These are phyloP conservation scores for Acacia confusa DNA, from an alignment of 306 rosid genomes.

Conservation along the genomic window DNA sequence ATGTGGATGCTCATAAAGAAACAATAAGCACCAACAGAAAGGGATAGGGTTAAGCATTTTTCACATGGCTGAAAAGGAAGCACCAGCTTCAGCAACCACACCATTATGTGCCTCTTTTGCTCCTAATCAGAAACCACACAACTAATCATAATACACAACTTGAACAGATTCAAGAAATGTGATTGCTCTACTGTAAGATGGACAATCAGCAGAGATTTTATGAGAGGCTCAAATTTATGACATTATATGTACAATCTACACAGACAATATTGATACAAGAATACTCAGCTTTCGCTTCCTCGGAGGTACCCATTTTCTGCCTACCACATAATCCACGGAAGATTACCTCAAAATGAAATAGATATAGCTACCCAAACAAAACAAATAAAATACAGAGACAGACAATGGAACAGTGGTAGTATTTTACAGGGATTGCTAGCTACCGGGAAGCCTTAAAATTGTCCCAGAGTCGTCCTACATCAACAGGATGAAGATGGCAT, in stretches of 20 bases:
- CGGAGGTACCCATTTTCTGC: constrained; percentile 24
- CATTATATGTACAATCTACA: constrained; percentile 35
- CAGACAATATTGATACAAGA: constrained; percentile 26
- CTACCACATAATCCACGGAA: constrained; percentile 20
- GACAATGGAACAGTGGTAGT: constrained; percentile 26
- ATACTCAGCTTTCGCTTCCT: constrained; percentile 25
- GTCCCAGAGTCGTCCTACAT: constrained; percentile 50
- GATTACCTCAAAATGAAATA: constrained; percentile 38
- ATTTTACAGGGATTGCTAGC: constrained; percentile 54
- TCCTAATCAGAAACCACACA: constrained; percentile 19
- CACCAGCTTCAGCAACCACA: neutral
- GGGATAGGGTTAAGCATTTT: constrained; percentile 27
- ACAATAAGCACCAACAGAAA: constrained; percentile 17
- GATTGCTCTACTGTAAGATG: neutral
- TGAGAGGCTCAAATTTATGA: constrained; percentile 33
- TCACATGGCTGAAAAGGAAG: constrained; percentile 40
- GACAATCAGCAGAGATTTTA: constrained; percentile 23
- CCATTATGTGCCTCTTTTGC: neutral
- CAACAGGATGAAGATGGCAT: neutral
- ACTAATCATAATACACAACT: neutral
- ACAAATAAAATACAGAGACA: neutral
- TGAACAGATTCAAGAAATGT: neutral
- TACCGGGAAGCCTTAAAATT: constrained; percentile 58
- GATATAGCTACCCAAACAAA: constrained; percentile 32
- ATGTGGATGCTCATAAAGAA: neutral